phyloP scores from a whole-genome alignment of 805 yeast species.

The Candida hispaniensis region DNA sequence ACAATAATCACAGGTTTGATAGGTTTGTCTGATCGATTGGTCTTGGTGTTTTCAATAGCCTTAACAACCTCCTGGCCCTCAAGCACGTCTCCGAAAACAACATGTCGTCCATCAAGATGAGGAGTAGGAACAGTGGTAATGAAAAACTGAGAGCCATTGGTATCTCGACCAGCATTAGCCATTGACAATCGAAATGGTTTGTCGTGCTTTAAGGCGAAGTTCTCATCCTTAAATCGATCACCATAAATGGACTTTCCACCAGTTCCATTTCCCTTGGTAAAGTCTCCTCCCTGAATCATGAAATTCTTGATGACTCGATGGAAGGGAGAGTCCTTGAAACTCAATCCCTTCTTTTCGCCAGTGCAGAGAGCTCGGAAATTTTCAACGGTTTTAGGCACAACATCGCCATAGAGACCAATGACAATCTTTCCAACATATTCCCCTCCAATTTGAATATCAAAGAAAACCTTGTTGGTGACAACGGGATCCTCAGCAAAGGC shows the following conservation, averaged over 20 bases:
- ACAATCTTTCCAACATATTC: slow-evolving; percentile 68
- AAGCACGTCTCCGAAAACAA: slow-evolving; percentile 89
- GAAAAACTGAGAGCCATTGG: slow-evolving; percentile 89
- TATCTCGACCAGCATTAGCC: slow-evolving; percentile 64
- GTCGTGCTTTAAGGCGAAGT: slow-evolving; percentile 45
- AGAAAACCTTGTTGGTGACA: slow-evolving; percentile 71
- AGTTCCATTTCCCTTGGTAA: slow-evolving; percentile 48
- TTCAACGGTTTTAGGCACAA: slow-evolving; percentile 79
- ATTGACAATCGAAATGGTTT: slow-evolving; percentile 60
- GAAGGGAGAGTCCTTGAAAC: slow-evolving; percentile 54
- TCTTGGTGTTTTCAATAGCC: slow-evolving; percentile 62
- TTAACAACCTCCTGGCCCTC: slow-evolving; percentile 72
- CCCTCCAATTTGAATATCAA: slow-evolving; percentile 76
- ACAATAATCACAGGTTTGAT: slow-evolving; percentile 50
- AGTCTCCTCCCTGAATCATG: slow-evolving; percentile 86
- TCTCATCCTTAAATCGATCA: slow-evolving; percentile 63
- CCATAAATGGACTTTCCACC: slow-evolving; percentile 82
- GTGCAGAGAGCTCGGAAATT: slow-evolving; percentile 73
- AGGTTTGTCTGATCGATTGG: slow-evolving; percentile 65
- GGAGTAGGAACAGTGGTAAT: slow-evolving; percentile 82
- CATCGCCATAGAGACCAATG: slow-evolving; percentile 78
- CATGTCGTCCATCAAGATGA: slow-evolving; percentile 93
- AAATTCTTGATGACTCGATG: slow-evolving; percentile 64
- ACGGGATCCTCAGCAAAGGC: slow-evolving; percentile 29
- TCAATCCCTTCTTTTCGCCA: slow-evolving; percentile 65